These are phyloP conservation scores for Thalia dealbata DNA, from an alignment of 176 grass and related monocot genomes.

Conservation along the genomic window DNA sequence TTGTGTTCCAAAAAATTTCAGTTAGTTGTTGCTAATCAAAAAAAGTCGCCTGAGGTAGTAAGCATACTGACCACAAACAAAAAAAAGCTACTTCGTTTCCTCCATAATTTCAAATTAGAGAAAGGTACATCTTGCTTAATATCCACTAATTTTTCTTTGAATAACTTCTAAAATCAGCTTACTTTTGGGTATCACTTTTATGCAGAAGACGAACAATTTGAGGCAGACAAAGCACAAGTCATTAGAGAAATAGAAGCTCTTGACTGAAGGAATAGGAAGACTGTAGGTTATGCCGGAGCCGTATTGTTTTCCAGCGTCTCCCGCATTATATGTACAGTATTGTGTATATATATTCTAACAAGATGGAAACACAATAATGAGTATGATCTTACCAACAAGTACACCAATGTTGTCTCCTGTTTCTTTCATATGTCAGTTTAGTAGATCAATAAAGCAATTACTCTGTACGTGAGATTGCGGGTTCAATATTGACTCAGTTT, in stretches of 20 bases:
- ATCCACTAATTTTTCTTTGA: neutral
- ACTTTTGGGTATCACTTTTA: slow-evolving; percentile 9
- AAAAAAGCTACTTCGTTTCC: slow-evolving; percentile 87
- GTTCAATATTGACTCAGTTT: too few relatives aligned
- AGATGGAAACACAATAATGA: neutral
- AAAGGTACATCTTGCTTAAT: slow-evolving; percentile 47
- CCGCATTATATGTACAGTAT: neutral
- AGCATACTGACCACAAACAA: slow-evolving; percentile 75
- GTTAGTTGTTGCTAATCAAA: slow-evolving; percentile 86
- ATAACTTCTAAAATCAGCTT: neutral
- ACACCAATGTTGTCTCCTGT: too few relatives aligned
- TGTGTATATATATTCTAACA: neutral
- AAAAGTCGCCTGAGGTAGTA: slow-evolving; percentile 64
- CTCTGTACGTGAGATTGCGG: too few relatives aligned
- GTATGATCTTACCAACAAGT: too few relatives aligned
- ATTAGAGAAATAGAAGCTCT: slow-evolving; percentile 68
- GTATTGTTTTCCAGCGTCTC: neutral
- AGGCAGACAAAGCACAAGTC: slow-evolving; percentile 89
- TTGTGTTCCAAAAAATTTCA: slow-evolving; percentile 19
- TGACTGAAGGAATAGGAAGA: neutral
- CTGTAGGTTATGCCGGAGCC: neutral
- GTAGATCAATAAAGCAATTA: too few relatives aligned
- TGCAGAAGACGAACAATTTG: slow-evolving; percentile 91
- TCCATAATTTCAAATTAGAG: slow-evolving; percentile 68
- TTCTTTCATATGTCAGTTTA: too few relatives aligned